phyloP scores from a whole-genome alignment of 2,329 filamentous ascomycete genomes.

The Thielaviopsis populi region DNA sequence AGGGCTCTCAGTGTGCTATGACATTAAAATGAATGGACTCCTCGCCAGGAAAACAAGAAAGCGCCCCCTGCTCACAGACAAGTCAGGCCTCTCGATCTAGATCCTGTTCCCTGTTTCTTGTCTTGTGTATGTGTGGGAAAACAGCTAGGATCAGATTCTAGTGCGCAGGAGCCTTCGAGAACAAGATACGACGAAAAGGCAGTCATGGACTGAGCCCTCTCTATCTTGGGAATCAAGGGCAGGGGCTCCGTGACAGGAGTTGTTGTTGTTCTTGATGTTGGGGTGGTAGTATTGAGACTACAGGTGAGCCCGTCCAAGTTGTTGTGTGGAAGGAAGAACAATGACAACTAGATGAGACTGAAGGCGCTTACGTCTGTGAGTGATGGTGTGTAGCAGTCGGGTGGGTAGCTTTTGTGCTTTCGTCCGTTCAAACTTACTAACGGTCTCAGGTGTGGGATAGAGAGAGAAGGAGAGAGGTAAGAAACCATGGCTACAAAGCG shows the following conservation, averaged over 20 bases:
- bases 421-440: not conserved
- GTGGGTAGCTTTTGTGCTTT: not conserved
- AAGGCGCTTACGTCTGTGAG: not conserved
- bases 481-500: not conserved
- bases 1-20: not conserved
- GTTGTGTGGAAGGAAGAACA: not conserved
- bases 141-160: not conserved
- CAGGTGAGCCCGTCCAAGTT: not conserved
- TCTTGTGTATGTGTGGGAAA: not conserved
- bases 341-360: not conserved
- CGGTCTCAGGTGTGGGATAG: not conserved
- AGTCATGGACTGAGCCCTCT: not conserved
- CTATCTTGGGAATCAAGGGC: not conserved
- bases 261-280: not conserved
- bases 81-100: not conserved
- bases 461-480: not conserved
- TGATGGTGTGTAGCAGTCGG: not conserved
- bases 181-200: not conserved
- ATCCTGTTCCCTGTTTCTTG: not conserved
- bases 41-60: not conserved
- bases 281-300: not conserved
- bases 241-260: not conserved
- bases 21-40: not conserved
- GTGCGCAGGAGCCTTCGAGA: slow-evolving; percentile 2
- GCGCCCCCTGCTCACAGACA: not conserved